Evolutionary conservation across 257 asterid genomes (phyloP), one percentile per base, ranked within the genome.

Genomic region (Scutellaria baicalensis): DNA sequence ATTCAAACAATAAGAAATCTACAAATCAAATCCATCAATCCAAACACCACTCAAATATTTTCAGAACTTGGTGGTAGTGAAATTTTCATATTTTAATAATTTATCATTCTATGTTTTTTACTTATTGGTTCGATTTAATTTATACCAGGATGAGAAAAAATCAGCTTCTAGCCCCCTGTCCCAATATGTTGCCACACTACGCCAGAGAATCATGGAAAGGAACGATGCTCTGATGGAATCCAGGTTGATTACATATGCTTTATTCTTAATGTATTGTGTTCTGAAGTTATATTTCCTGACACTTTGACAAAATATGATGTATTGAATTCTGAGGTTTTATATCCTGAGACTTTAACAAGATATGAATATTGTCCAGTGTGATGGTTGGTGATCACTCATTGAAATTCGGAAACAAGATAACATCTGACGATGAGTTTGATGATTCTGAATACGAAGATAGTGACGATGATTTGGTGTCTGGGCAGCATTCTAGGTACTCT

Each of bases 141-240:
- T 64, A 77, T 58, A 43, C 44, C 67, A 88, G 98, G 96, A 84
- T 48, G 94, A 85, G 76, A 85, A 79, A 66, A 82, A 57, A 52
- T 78, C 71, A 9, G 88, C 84, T 27, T 62, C 80, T 51, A 93
- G 96, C 81, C 98, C 97, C 38, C 82, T 93, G 66, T 80, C 91
- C 3, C 79, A 81, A 55, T 85, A 90, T 76, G 92, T 59, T 54
- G 84, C 85, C 59, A 75, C 74, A 14, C 78, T 89, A 56, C 93
- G 86, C 61, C 86, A 81, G 84, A 87, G 82, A 78, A 86, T 95
- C 23, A 84, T 86, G 71, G 88, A 93, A 70, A 82, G 86, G 83
- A 85, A 60, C n/a, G 82, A 80, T n/a, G 84, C 95, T 40, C 52
- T 93, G 72, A 82, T 36, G 75, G 89, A 81, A 77, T 79, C 96